Percentiles rank a stretch among this genome's conserved stretches.
These are phyloP conservation scores for Melocanna baccifera DNA, from an alignment of 176 grass and related monocot species.

Conservation along the genomic window DNA sequence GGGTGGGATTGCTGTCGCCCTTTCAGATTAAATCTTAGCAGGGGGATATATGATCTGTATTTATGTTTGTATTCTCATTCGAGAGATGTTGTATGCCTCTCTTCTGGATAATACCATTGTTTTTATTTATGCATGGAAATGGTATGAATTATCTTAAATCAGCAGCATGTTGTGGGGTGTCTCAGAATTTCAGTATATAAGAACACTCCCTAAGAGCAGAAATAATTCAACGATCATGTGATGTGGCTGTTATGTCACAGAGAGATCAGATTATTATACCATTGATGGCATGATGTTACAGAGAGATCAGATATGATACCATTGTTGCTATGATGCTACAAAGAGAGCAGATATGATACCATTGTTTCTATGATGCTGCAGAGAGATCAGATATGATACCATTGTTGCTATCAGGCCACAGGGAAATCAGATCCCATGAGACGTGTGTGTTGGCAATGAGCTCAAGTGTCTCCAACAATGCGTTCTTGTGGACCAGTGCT, in stretches of 20 bases:
- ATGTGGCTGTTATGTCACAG: neutral
- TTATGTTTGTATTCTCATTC: conserved; percentile 7
- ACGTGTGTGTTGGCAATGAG: neutral
- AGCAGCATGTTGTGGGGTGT: neutral
- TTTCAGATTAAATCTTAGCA: neutral
- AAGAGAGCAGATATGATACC: neutral
- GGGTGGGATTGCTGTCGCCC: neutral
- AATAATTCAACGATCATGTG: neutral
- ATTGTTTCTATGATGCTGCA: neutral
- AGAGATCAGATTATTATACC: neutral
- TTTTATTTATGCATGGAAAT: neutral
- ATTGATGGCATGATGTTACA: neutral
- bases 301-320: neutral
- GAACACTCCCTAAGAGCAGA: neutral
- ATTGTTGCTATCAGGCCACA: no score
- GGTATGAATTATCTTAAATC: neutral
- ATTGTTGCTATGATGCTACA: neutral
- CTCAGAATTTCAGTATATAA: neutral
- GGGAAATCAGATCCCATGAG: neutral
- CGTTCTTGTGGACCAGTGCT: neutral
- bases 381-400: neutral
- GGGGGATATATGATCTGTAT: neutral
- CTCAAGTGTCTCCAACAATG: no score
- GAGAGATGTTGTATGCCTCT: neutral
- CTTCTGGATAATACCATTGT: neutral